Evolutionary conservation across 192 early-diverging fungal genomes (phyloP).

Genomic region (Mortierella alpina): DNA sequence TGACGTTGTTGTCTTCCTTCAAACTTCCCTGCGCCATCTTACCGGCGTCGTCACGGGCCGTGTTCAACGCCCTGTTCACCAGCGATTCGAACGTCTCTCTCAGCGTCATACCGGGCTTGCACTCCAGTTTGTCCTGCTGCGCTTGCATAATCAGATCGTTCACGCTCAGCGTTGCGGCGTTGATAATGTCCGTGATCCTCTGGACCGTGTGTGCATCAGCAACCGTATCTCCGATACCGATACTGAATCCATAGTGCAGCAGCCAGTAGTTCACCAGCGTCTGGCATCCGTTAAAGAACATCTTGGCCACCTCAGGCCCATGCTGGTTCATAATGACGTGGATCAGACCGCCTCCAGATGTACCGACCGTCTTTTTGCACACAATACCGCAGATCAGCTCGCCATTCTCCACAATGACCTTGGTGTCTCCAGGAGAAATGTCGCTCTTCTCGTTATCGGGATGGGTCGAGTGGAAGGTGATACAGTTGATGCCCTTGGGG

Average conservation of each 20-base stretch:
- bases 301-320: slow-evolving; percentile 87
- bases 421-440: slow-evolving; percentile 90
- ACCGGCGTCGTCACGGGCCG: slow-evolving; percentile 92
- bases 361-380: slow-evolving; percentile 94
- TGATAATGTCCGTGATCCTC: slow-evolving; percentile 81
- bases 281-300: slow-evolving; percentile 93
- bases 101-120: slow-evolving; percentile 91
- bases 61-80: slow-evolving; percentile 89
- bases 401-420: slow-evolving; percentile 92
- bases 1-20: slow-evolving; percentile 94
- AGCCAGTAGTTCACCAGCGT: slow-evolving; percentile 97
- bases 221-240: slow-evolving; percentile 98
- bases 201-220: slow-evolving; percentile 87
- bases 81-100: slow-evolving; percentile 91
- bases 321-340: slow-evolving; percentile 96
- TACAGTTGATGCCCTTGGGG: slow-evolving; percentile 92
- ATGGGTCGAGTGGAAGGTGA: slow-evolving; percentile 79
- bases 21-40: slow-evolving; percentile 84
- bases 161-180: slow-evolving; percentile 80
- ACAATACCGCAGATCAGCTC: slow-evolving; percentile 94
- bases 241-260: slow-evolving; percentile 93
- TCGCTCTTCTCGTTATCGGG: slow-evolving; percentile 82
- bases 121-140: slow-evolving; percentile 85
- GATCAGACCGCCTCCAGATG: slow-evolving; percentile 86
- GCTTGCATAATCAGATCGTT: slow-evolving; percentile 83